phyloP scores from a whole-genome alignment of 2,329 filamentous ascomycete genomes.

The Leptodontidium sp. region DNA sequence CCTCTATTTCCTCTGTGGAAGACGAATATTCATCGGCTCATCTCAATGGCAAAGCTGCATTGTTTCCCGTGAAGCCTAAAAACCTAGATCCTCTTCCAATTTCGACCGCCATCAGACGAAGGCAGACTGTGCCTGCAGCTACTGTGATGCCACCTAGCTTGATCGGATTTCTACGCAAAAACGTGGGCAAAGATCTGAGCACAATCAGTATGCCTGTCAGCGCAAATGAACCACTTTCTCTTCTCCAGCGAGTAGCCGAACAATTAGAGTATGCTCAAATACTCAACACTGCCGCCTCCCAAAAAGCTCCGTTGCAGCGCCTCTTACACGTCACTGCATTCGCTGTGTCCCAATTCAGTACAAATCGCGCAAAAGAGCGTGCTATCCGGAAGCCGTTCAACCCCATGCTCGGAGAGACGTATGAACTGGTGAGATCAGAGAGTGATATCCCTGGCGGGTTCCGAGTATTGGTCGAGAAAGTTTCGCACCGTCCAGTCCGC shows the following conservation, averaged over 20 bases:
- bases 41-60: conserved; percentile 66
- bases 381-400: conserved; percentile 97
- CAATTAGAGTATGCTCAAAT: conserved; percentile 90
- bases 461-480: conserved; percentile 93
- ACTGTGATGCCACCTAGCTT: conserved; percentile 86
- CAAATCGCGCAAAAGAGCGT: conserved; percentile 84
- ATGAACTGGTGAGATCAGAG: conserved; percentile 87
- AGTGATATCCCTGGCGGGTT: conserved; percentile 76
- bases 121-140: conserved; percentile 74
- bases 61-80: conserved; percentile 82
- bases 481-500: conserved; percentile 89
- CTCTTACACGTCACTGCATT: conserved; percentile 89
- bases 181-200: conserved; percentile 96
- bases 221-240: conserved; percentile 89
- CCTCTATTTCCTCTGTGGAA: conserved; percentile 66
- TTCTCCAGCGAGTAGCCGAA: conserved; percentile 89
- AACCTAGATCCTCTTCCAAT: conserved; percentile 81
- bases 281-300: conserved; percentile 76
- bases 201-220: conserved; percentile 98
- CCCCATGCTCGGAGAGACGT: conserved; percentile 95
- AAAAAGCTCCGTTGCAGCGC: conserved; percentile 69
- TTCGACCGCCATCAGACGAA: conserved; percentile 67
- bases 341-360: conserved; percentile 86
- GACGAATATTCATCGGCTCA: conserved; percentile 58
- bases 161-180: conserved; percentile 94